A percentile compares a stretch with the other conserved stretches of the same genome.
phyloP scores from a whole-genome alignment of 73 alveolate genomes.

The Paramecium bursaria region DNA sequence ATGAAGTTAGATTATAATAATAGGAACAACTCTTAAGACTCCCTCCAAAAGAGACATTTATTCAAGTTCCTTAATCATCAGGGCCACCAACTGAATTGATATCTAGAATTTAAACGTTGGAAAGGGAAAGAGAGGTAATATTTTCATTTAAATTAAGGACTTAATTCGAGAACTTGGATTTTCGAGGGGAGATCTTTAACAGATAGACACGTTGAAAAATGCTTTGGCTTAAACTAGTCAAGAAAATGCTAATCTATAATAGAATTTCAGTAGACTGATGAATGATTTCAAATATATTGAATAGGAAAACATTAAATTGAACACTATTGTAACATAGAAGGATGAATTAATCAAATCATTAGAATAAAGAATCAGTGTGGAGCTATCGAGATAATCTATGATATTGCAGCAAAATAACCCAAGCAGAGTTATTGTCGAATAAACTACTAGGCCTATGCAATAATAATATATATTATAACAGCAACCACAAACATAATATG shows the following conservation, averaged over 20 bases:
- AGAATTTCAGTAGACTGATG: constrained; percentile 12
- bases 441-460: too few relatives aligned
- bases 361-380: constrained; percentile 38
- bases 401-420: constrained; percentile 6
- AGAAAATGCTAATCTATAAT: constrained; percentile 9
- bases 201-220: background rate
- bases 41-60: background rate
- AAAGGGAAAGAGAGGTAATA: constrained; percentile 37
- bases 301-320: constrained; percentile 15
- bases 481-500: too few relatives aligned
- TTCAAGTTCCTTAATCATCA: constrained; percentile 36
- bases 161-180: background rate
- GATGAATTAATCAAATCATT: constrained; percentile 45
- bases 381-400: constrained; percentile 25
- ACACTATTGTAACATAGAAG: constrained; percentile 1
- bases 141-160: too few relatives aligned
- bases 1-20: constrained; percentile 12
- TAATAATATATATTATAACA: too few relatives aligned
- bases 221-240: background rate
- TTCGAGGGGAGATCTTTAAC: constrained; percentile 3
- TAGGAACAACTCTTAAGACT: background rate
- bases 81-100: constrained; percentile 2
- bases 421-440: constrained; percentile 37
- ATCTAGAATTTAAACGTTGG: too few relatives aligned
- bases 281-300: constrained; percentile 24